Base-by-base conservation (phyloP, 768 basidiomycete genomes). In the Leccinum sublutescens region DNA sequence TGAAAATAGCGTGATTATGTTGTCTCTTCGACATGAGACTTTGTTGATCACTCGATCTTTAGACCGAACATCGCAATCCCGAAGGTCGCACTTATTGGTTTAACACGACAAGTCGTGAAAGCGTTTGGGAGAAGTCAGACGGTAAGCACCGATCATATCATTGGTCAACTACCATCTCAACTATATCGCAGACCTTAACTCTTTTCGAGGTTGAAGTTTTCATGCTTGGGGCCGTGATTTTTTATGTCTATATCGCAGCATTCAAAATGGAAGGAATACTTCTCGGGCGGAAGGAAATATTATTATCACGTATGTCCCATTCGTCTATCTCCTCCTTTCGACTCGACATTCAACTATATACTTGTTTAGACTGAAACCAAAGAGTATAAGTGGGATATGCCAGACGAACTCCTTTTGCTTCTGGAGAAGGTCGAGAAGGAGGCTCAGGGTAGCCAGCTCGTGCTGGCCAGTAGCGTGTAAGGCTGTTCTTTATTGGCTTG, bases 61-160 rank as follows among this genome's bases (percentile, higher is more conserved):
- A 95, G 94, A 94, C 92, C 3, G 95, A 96, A 70, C 93, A 97
- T 76, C 87, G 91, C 34, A 96, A 95, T 75, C 87, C 92, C 2
- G 95, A 97, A 70, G 95, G 95, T n/a, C 81, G 94, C 17, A 93
- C 92, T 0, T 98, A 98, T 69, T 98, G 95, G 95, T 95, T 94
- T 76, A 95, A 97, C 71, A 86, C 92, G 0, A 82, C 79, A 11
- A 91, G 89, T 4, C 86, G 88, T 66, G 91, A 93, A 66, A 96
- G 94, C 69, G 93, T 95, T 54, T 98, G 95, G 96, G 95, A 98
- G 76, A 99, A 98, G 72, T 97, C 97, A 60, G 92, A 95, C 73
- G 91, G 91, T 91, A 66, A 66, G 82, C 67, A 52, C 54, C 33
- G 9, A 55, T 57, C 55, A 31, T 50, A 40, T 50, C 34, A 53